Conservation (phyloP, 108 stramenopile species). For the Epithemia pelagica region DNA sequence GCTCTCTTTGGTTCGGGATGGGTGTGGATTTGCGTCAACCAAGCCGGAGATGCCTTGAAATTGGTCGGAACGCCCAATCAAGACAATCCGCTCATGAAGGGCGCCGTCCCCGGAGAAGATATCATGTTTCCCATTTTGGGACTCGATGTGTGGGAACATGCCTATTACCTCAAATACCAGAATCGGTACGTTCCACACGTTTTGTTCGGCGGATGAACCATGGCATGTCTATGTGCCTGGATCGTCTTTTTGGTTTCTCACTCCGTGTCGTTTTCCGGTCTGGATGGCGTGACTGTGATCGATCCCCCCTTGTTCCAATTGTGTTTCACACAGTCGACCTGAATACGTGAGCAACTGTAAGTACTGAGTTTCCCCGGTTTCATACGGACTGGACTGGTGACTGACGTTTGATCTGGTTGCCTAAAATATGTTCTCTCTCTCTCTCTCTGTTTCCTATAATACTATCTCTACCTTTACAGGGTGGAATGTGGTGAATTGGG, state of each 20-base stretch:
- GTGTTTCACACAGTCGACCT: background rate
- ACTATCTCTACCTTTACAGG: constrained; percentile 56
- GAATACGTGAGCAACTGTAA: background rate
- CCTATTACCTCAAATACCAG: constrained; percentile 98
- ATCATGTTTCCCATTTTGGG: constrained; percentile 96
- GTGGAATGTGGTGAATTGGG: constrained; percentile 97
- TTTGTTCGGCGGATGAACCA: too few relatives aligned
- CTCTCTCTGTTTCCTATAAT: too few relatives aligned
- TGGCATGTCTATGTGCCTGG: too few relatives aligned
- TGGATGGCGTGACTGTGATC: too few relatives aligned
- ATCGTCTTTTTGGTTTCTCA: too few relatives aligned
- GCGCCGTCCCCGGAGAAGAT: constrained; percentile 74
- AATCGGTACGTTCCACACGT: constrained; percentile 96
- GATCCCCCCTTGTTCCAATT: too few relatives aligned
- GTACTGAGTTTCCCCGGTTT: too few relatives aligned
- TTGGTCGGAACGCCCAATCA: constrained; percentile 93
- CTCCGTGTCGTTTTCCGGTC: too few relatives aligned
- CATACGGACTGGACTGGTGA: too few relatives aligned
- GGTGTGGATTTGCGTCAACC: constrained; percentile 94
- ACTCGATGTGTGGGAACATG: constrained; percentile 99
- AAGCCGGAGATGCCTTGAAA: constrained; percentile 72
- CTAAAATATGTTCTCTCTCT: too few relatives aligned
- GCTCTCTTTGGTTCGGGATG: constrained; percentile 93
- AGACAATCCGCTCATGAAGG: constrained; percentile 97
- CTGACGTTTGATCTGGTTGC: too few relatives aligned